phyloP scores from a whole-genome alignment of 2,329 filamentous ascomycete species.

The Sporothrix pseudoabietina region DNA sequence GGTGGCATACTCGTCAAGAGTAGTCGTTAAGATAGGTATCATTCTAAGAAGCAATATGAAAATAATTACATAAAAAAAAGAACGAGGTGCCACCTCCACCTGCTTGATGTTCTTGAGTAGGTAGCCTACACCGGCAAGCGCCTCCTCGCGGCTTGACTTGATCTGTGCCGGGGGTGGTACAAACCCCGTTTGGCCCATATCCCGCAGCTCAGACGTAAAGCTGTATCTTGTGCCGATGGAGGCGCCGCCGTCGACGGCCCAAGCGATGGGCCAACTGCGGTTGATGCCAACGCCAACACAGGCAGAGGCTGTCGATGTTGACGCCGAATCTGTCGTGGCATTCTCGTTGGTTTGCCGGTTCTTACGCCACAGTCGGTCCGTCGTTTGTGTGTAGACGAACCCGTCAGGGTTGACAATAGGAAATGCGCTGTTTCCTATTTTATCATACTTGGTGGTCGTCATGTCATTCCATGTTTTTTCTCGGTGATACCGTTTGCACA shows the following conservation, averaged over 20 bases:
- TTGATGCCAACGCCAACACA: slow-evolving; percentile 61
- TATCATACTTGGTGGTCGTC: neutral
- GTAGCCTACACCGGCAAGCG: slow-evolving; percentile 59
- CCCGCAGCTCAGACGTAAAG: slow-evolving; percentile 48
- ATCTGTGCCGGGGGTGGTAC: slow-evolving; percentile 49
- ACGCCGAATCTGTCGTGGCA: slow-evolving; percentile 38
- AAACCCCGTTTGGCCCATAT: slow-evolving; percentile 47
- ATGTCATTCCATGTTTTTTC: neutral
- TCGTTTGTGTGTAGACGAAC: slow-evolving; percentile 61
- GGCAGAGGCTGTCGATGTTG: neutral
- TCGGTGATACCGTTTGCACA: neutral
- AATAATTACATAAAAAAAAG: neutral
- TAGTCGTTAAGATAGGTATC: neutral
- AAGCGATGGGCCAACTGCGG: slow-evolving; percentile 52
- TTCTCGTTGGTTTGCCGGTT: slow-evolving; percentile 56
- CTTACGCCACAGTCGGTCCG: slow-evolving; percentile 63
- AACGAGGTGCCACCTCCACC: neutral
- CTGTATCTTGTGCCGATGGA: slow-evolving; percentile 47
- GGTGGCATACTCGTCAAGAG: neutral
- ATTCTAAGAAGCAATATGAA: neutral
- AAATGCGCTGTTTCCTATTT: slow-evolving; percentile 51
- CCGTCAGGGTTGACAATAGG: slow-evolving; percentile 65
- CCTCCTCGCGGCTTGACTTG: slow-evolving; percentile 48
- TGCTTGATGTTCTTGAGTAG: slow-evolving; percentile 52
- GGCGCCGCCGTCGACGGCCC: slow-evolving; percentile 48